These are phyloP conservation scores for Pseudocercospora fuligena DNA, from an alignment of 2,329 filamentous ascomycete species.

Conservation along the genomic window DNA sequence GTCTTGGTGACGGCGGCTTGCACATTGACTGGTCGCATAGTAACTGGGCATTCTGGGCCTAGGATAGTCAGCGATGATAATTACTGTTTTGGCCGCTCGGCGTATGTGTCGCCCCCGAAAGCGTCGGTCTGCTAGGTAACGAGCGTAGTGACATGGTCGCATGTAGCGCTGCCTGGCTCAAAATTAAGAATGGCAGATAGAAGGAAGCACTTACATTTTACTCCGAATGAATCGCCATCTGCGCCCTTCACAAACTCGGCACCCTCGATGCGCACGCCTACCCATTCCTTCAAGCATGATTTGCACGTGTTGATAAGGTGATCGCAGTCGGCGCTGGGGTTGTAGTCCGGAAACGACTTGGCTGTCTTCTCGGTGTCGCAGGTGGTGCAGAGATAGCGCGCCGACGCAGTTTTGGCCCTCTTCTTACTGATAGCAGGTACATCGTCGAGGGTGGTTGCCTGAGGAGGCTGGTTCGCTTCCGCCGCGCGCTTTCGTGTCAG, in stretches of 20 bases:
- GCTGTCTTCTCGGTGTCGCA: conserved; percentile 28
- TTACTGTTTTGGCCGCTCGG: too few species aligned
- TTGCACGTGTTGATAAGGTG: conserved; percentile 45
- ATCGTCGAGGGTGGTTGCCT: not conserved
- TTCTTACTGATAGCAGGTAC: conserved; percentile 5
- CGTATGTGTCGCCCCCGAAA: too few species aligned
- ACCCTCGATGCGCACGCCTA: conserved; percentile 36
- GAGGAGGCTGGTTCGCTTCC: not conserved
- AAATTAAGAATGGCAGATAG: too few species aligned
- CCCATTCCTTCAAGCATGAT: conserved; percentile 44
- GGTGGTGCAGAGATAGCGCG: conserved; percentile 28
- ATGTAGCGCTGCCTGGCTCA: too few species aligned
- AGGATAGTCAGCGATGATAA: not conserved
- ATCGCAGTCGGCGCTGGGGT: conserved; percentile 42
- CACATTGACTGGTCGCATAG: conserved; percentile 53
- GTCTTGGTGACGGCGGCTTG: conserved; percentile 50
- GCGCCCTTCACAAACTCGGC: conserved; percentile 22
- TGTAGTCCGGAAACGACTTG: conserved; percentile 40
- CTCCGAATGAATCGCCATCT: conserved; percentile 47
- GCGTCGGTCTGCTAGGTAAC: too few species aligned
- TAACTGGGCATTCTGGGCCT: conserved; percentile 52
- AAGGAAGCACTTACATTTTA: conserved; percentile 45
- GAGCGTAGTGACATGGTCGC: too few species aligned
- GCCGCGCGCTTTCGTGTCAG: conserved; percentile 4
- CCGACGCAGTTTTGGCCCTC: conserved; percentile 9